phyloP scores from a whole-genome alignment of 2,329 filamentous ascomycete species.

The Penicillium thymicola region DNA sequence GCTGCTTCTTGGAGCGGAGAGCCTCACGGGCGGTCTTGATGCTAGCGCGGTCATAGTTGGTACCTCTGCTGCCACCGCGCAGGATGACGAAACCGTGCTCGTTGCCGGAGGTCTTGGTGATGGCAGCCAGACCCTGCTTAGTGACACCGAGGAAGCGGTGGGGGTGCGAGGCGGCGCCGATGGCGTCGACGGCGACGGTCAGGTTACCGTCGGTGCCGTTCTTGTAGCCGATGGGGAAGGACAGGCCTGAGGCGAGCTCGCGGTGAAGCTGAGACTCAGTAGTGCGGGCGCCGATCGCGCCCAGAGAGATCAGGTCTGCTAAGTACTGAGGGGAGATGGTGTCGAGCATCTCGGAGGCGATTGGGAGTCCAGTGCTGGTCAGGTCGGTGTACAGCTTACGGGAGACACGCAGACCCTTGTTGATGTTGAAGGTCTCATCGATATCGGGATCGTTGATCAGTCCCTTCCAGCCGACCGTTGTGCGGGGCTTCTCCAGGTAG shows the following conservation, averaged over 20 bases:
- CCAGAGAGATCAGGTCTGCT: constrained; percentile 90
- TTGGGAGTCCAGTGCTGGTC: constrained; percentile 82
- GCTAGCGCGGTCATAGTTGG: constrained; percentile 87
- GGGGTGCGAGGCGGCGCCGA: constrained; percentile 63
- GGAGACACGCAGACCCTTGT: constrained; percentile 93
- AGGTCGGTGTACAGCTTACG: constrained; percentile 90
- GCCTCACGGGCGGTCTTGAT: constrained; percentile 76
- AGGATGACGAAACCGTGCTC: constrained; percentile 97
- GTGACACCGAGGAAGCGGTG: constrained; percentile 99
- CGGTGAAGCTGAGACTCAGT: constrained; percentile 96
- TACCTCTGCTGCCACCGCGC: constrained; percentile 83
- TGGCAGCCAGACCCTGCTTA: constrained; percentile 93
- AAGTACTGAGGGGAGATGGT: constrained; percentile 98
- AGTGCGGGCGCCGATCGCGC: constrained; percentile 91
- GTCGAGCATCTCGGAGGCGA: constrained; percentile 97
- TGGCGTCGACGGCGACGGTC: constrained; percentile 89
- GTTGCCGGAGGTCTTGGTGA: constrained; percentile 89
- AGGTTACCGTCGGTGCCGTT: constrained; percentile 95
- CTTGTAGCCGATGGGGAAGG: constrained; percentile 99
- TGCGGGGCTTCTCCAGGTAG: constrained; percentile 98
- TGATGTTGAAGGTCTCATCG: constrained; percentile 96
- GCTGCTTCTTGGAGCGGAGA: constrained; percentile 76
- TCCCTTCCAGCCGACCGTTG: constrained; percentile 98
- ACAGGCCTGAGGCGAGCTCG: constrained; percentile 89
- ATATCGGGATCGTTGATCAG: constrained; percentile 99